Evolutionary conservation across 2,329 filamentous ascomycete species (phyloP).

Genomic region (Diaporthe sp.): DNA sequence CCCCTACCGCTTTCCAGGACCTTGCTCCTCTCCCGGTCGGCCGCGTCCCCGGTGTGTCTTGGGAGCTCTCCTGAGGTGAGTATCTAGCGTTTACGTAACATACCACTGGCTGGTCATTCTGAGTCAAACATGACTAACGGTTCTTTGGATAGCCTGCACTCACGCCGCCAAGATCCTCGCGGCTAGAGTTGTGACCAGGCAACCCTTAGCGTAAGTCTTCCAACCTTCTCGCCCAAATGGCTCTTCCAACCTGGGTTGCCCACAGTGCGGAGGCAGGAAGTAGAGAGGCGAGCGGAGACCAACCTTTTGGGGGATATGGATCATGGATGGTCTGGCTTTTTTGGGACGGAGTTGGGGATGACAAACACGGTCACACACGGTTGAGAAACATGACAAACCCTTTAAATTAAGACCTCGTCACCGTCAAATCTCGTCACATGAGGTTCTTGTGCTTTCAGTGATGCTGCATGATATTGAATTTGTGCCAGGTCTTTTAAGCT

Average conservation of each 20-base stretch:
- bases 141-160: not conserved
- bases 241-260: not conserved
- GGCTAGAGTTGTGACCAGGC: not conserved
- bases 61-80: not conserved
- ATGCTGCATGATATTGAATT: not conserved
- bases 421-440: not conserved
- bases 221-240: not conserved
- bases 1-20: not conserved
- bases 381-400: not conserved
- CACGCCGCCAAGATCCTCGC: not conserved
- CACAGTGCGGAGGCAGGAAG: not conserved
- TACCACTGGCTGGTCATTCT: no score
- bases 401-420: not conserved
- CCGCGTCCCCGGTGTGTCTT: slow-evolving; percentile 1
- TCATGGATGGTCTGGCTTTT: not conserved
- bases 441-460: not conserved
- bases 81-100: not conserved
- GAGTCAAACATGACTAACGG: not conserved
- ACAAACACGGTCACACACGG: not conserved
- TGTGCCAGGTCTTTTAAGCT: not conserved
- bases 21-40: not conserved
- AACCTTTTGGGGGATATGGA: not conserved
- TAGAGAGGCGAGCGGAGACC: not conserved
- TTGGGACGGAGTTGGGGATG: not conserved
- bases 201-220: not conserved